Evolutionary conservation across 2,329 filamentous ascomycete genomes (phyloP), one percentile per base, ranked within the genome.

Genomic region (Lachnellula cervina): DNA sequence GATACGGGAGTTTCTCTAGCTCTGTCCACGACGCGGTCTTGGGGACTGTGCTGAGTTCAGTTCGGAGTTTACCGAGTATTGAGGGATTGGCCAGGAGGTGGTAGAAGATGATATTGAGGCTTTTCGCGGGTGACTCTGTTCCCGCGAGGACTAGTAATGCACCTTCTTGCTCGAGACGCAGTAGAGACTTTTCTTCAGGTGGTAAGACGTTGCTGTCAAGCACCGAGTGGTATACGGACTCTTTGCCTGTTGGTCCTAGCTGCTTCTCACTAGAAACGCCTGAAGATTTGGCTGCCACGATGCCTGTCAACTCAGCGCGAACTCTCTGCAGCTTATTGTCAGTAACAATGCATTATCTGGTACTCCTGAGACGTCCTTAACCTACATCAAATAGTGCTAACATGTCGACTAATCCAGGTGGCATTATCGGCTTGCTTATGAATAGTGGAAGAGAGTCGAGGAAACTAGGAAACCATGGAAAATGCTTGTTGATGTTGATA

Each of bases 111-210:
- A 70, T 55, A 4, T 64, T 58, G 9, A 76, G 62, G 0, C 67
- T 62, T 54, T 65, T 65, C 7, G 63, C 66, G 1, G 66, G 68
- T 0, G 72, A 75, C 40, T 73, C 70, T 28, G 68, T 70, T 1
- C 70, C 73, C 2, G 72, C 73, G 1, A 58, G 52, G 21, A 62
- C 65, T 9, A 71, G 65, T 1, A 73, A 42, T 1, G 63, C 58
- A 14, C 62, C 66, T 23, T 75, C 72, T 3, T 66, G 61, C 4
- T 61, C 59, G 3, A 74, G 61, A 1, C 72, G 65, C 2, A 52
- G 37, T 0, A 65, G 19, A 0, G 64, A 59, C 56, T 72, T 73
- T 40, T 74, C 72, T 3, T 56, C n/a, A 4, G 54, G 47, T 56
- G 54, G 50, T 23, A 56, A 28, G 23, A 14, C 40, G 9, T 43